These are phyloP conservation scores for Cystobasidium onofrii DNA, from an alignment of 768 basidiomycete genomes.

Conservation along the genomic window DNA sequence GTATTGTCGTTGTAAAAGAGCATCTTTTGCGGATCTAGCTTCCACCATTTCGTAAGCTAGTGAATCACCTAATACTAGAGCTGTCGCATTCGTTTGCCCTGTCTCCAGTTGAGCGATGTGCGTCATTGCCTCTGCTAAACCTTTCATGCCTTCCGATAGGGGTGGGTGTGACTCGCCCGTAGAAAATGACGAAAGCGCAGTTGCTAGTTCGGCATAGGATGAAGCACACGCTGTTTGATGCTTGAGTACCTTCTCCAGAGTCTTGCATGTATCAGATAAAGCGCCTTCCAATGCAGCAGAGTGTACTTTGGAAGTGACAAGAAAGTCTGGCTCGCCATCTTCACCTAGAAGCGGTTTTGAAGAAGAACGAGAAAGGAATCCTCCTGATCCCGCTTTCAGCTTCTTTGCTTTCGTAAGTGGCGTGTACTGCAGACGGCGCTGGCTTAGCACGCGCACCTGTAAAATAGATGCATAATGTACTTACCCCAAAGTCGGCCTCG, in stretches of 20 bases:
- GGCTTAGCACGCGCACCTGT: neutral
- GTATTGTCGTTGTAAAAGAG: conserved; percentile 74
- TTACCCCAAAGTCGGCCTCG: conserved; percentile 86
- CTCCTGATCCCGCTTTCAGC: conserved; percentile 58
- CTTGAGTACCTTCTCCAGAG: conserved; percentile 58
- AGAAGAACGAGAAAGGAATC: conserved; percentile 66
- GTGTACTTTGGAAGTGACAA: conserved; percentile 81
- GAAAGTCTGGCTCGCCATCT: conserved; percentile 87
- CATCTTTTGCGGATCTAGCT: conserved; percentile 92
- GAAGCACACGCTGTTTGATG: conserved; percentile 59
- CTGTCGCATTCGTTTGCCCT: conserved; percentile 70
- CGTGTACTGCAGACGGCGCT: conserved; percentile 42
- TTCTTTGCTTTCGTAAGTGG: conserved; percentile 68
- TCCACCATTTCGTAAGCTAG: conserved; percentile 94
- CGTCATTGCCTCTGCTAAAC: conserved; percentile 79
- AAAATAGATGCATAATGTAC: conserved; percentile 33
- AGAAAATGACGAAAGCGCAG: conserved; percentile 64
- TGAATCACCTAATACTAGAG: conserved; percentile 89
- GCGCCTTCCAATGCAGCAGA: conserved; percentile 82
- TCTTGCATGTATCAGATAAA: conserved; percentile 85
- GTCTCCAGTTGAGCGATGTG: conserved; percentile 74
- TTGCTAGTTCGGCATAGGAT: conserved; percentile 78
- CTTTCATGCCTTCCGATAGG: conserved; percentile 70
- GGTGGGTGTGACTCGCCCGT: conserved; percentile 68
- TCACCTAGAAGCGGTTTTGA: conserved; percentile 52